A percentile compares a stretch with the other conserved stretches of the same genome.
These are phyloP conservation scores for Collybiopsis luxurians DNA, from an alignment of 768 basidiomycete species.

Conservation along the genomic window DNA sequence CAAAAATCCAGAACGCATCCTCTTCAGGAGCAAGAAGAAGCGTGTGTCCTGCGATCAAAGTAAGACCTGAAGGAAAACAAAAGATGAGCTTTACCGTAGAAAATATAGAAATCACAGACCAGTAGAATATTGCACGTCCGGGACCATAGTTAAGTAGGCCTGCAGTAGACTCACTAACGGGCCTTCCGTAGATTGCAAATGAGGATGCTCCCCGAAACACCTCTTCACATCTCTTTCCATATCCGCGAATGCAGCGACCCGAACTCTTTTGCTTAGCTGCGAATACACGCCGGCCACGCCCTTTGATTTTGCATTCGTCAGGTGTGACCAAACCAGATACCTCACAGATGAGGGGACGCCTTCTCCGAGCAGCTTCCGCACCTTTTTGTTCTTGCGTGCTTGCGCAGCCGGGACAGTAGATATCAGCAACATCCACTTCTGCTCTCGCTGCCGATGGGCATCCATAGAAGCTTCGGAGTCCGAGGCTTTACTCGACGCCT, in stretches of 20 bases:
- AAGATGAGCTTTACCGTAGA: neutral
- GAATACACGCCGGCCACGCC: slow-evolving; percentile 67
- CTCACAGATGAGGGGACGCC: slow-evolving; percentile 81
- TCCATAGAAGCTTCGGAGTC: slow-evolving; percentile 44
- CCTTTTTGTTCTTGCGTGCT: slow-evolving; percentile 76
- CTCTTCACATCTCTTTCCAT: slow-evolving; percentile 58
- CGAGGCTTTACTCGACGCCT: slow-evolving; percentile 12
- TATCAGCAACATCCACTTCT: slow-evolving; percentile 71
- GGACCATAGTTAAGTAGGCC: slow-evolving; percentile 83
- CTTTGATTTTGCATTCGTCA: slow-evolving; percentile 74
- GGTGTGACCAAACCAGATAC: slow-evolving; percentile 80
- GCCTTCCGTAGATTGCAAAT: slow-evolving; percentile 54
- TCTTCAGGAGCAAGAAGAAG: slow-evolving; percentile 78
- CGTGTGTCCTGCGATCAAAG: slow-evolving; percentile 69
- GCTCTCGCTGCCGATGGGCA: slow-evolving; percentile 74
- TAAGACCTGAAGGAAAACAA: slow-evolving; percentile 46
- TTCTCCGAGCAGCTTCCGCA: slow-evolving; percentile 70
- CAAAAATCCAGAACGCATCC: slow-evolving; percentile 89
- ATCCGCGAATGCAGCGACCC: slow-evolving; percentile 43
- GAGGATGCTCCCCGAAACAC: slow-evolving; percentile 56
- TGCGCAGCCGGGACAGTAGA: slow-evolving; percentile 54
- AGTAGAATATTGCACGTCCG: slow-evolving; percentile 66
- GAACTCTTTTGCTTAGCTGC: slow-evolving; percentile 55
- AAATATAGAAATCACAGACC: slow-evolving; percentile 37
- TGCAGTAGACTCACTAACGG: slow-evolving; percentile 59